A percentile compares a stretch with the other conserved stretches of the same genome.
Evolutionary conservation across 345 rosid species (phyloP).

Genomic region (Boechera divaricarpa): DNA sequence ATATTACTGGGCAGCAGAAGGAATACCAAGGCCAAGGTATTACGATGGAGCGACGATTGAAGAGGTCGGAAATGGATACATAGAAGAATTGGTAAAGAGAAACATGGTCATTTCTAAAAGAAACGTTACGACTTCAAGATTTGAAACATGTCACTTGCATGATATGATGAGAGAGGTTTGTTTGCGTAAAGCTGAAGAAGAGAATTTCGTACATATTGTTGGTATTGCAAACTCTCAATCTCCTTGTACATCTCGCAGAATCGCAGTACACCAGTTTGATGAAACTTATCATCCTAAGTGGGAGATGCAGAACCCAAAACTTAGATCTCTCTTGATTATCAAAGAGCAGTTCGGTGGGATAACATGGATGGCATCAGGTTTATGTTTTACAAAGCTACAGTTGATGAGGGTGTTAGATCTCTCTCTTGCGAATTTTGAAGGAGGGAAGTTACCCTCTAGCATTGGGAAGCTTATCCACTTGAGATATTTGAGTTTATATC

Average conservation of each 20-base stretch:
- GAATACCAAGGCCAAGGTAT: background rate
- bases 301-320: background rate
- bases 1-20: conserved; percentile 50
- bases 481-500: conserved; percentile 19
- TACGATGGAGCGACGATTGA: background rate
- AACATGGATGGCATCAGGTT: background rate
- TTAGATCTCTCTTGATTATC: conserved; percentile 12
- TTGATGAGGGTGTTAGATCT: conserved; percentile 44
- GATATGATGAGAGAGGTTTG: conserved; percentile 36
- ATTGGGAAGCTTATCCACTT: conserved; percentile 45
- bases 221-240: background rate
- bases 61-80: conserved; percentile 33
- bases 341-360: rapidly evolving
- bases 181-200: conserved; percentile 30
- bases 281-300: background rate
- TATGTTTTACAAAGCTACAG: conserved; percentile 2
- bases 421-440: background rate
- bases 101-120: conserved; percentile 45
- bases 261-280: conserved; percentile 25
- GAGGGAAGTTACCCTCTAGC: conserved; percentile 27
- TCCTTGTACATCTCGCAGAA: conserved; percentile 36
- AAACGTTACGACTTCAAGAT: background rate
- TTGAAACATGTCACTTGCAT: conserved; percentile 4
- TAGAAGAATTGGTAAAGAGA: conserved; percentile 44
- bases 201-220: conserved; percentile 4